A percentile compares a stretch with the other conserved stretches of the same genome.
Evolutionary conservation across 305 asterid genomes (phyloP).

Genomic region (Stenogyne calaminthoides): DNA sequence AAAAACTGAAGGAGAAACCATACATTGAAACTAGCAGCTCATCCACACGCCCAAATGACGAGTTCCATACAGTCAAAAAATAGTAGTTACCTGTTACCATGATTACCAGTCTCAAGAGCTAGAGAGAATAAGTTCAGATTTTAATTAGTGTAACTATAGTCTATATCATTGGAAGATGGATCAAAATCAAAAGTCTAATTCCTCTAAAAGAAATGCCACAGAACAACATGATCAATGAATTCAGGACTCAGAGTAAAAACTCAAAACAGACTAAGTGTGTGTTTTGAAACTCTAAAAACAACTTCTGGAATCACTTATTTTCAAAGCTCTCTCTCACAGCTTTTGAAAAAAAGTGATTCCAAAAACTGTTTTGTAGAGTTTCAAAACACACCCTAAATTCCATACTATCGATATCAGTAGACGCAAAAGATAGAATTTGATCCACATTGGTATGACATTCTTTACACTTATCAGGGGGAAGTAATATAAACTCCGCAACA

Average conservation of each 20-base stretch:
- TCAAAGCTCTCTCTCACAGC: too few relatives aligned
- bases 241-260: not conserved
- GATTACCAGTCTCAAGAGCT: constrained; percentile 1
- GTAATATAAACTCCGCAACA: not conserved
- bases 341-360: too few relatives aligned
- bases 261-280: not conserved
- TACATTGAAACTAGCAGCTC: not conserved
- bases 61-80: not conserved
- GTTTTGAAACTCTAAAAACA: too few relatives aligned
- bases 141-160: not conserved
- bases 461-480: not conserved
- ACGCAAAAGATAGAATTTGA: not conserved
- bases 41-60: not conserved
- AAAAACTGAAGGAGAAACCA: not conserved
- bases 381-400: too few relatives aligned
- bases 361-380: too few relatives aligned
- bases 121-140: not conserved
- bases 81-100: not conserved
- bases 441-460: not conserved
- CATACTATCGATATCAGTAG: not conserved
- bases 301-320: too few relatives aligned
- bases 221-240: not conserved
- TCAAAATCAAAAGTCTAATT: not conserved
- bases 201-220: not conserved
- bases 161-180: not conserved